phyloP scores from a whole-genome alignment of 371 early-diverging fungal genomes.

The Funneliformis caledonium region DNA sequence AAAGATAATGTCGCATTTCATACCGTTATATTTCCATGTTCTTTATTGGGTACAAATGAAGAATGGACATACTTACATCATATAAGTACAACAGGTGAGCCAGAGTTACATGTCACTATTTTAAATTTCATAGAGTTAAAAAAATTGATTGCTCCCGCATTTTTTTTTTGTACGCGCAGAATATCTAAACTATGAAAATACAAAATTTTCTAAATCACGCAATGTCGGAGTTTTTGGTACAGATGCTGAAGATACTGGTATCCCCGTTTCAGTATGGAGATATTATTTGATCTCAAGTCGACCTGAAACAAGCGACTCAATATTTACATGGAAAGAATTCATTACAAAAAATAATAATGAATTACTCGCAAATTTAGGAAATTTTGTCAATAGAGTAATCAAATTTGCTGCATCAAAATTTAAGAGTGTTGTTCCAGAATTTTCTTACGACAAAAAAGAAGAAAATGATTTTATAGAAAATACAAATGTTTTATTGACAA shows the following conservation, averaged over 20 bases:
- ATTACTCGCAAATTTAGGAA: conserved; percentile 97
- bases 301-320: conserved; percentile 97
- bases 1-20: conserved; percentile 99
- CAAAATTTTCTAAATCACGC: conserved; percentile 99
- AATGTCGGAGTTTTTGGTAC: conserved; percentile 99
- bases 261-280: conserved; percentile 97
- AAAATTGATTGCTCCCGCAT: neutral
- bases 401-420: conserved; percentile 93
- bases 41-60: conserved; percentile 89
- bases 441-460: conserved; percentile 55
- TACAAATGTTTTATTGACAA: conserved; percentile 77
- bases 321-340: conserved; percentile 97
- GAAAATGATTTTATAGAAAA: conserved; percentile 78
- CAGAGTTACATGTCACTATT: neutral
- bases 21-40: conserved; percentile 97
- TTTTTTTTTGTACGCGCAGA: conserved; percentile 58
- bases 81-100: conserved; percentile 89
- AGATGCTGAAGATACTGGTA: conserved; percentile 91
- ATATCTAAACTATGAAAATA: conserved; percentile 98
- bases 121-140: neutral
- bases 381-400: conserved; percentile 98
- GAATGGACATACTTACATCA: conserved; percentile 92
- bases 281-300: conserved; percentile 97
- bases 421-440: conserved; percentile 76
- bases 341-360: conserved; percentile 94